Evolutionary conservation across 2,329 filamentous ascomycete species (phyloP).

Genomic region (Daldinia sp.): DNA sequence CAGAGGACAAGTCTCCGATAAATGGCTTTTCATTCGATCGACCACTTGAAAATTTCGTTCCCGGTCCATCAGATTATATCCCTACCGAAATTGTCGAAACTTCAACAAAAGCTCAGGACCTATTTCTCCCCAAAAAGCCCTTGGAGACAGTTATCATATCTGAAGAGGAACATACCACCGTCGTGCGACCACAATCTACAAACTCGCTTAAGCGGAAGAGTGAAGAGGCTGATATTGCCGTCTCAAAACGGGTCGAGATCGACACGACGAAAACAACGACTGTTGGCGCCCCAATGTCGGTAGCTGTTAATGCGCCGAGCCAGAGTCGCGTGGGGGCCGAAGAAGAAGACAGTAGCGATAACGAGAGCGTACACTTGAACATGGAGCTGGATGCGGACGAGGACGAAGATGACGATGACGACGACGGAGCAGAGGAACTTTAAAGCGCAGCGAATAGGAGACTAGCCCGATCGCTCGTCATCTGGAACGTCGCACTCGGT

Average conservation of each 20-base stretch:
- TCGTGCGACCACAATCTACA: constrained; percentile 21
- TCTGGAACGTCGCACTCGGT: constrained; percentile 26
- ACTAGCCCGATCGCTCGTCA: constrained; percentile 13
- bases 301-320: constrained; percentile 5
- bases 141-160: constrained; percentile 36
- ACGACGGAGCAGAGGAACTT: constrained; percentile 12
- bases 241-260: constrained; percentile 52
- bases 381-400: constrained; percentile 61
- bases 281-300: not conserved
- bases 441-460: constrained; percentile 21
- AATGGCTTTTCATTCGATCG: constrained; percentile 40
- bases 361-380: constrained; percentile 66
- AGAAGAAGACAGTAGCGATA: constrained; percentile 54
- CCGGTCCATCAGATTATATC: constrained; percentile 9
- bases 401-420: constrained; percentile 47
- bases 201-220: constrained; percentile 55
- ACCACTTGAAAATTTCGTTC: constrained; percentile 29
- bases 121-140: constrained; percentile 37
- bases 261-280: constrained; percentile 39
- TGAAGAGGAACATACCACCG: constrained; percentile 32
- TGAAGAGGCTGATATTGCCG: constrained; percentile 47
- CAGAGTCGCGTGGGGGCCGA: constrained; percentile 11
- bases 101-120: constrained; percentile 30
- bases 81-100: constrained; percentile 20
- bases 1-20: constrained; percentile 33